phyloP scores from a whole-genome alignment of 2,329 filamentous ascomycete genomes.

The Colletotrichum sp. region DNA sequence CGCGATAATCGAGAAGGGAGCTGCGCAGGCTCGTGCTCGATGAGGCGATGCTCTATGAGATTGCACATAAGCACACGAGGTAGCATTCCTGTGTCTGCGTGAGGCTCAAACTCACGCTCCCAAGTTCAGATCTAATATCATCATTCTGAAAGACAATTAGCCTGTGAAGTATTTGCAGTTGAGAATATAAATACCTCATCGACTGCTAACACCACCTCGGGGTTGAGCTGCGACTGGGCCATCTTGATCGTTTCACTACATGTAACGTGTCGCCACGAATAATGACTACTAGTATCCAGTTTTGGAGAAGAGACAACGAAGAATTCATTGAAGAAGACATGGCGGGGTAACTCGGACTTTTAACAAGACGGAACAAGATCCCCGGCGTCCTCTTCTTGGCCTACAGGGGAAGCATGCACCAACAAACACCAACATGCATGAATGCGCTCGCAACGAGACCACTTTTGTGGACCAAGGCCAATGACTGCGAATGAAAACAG shows the following conservation, averaged over 20 bases:
- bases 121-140: no score
- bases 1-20: background rate
- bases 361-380: background rate
- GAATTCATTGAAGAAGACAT: background rate
- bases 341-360: background rate
- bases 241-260: background rate
- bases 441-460: background rate
- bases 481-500: background rate
- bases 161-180: background rate
- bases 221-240: background rate
- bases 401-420: background rate
- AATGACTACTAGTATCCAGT: background rate
- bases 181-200: background rate
- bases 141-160: background rate
- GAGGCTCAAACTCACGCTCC: no score
- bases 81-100: no score
- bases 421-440: background rate
- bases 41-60: background rate
- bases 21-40: background rate
- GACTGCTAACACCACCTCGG: background rate
- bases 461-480: constrained; percentile 25
- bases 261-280: background rate
- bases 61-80: no score
- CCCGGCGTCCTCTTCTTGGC: background rate
- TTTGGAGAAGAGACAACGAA: background rate